Conservation (phyloP, 2,329 filamentous ascomycete species). For the Domatiomyces catenatus region DNA sequence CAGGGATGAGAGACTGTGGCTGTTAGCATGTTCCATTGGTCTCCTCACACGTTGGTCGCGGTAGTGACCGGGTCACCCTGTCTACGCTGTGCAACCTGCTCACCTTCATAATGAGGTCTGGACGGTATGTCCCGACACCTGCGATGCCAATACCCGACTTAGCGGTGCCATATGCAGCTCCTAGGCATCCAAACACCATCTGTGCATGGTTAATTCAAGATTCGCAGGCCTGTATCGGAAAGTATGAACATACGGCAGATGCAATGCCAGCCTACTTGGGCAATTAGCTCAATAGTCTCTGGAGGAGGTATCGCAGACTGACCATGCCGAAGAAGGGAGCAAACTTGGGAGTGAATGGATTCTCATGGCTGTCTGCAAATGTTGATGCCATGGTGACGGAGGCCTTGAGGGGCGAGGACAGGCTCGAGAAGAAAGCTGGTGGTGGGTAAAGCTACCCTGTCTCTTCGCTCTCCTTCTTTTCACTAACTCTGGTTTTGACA, state of each 20-base stretch:
- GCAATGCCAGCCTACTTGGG: slow-evolving; percentile 32
- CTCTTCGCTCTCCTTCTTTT: neutral
- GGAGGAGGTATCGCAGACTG: slow-evolving; percentile 20
- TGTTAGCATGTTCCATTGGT: neutral
- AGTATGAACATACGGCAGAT: slow-evolving; percentile 25
- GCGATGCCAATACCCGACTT: slow-evolving; percentile 55
- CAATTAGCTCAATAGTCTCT: slow-evolving; percentile 16
- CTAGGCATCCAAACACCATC: slow-evolving; percentile 42
- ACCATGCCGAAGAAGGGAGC: slow-evolving; percentile 56
- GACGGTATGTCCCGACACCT: slow-evolving; percentile 49
- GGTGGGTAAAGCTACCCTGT: neutral
- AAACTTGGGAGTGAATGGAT: slow-evolving; percentile 44
- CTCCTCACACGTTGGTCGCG: neutral
- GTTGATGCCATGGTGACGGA: neutral
- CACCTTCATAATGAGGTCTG: slow-evolving; percentile 56
- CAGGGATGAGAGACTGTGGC: slow-evolving; percentile 33
- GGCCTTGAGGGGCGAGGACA: neutral
- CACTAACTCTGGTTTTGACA: neutral
- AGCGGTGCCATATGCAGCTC: slow-evolving; percentile 52
- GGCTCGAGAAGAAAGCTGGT: neutral
- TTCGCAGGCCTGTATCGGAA: neutral
- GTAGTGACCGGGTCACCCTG: neutral
- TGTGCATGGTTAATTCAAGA: slow-evolving; percentile 13
- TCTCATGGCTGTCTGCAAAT: slow-evolving; percentile 18
- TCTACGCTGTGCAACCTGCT: neutral